phyloP scores from a whole-genome alignment of 768 basidiomycete genomes.

The Galerina sulciceps region DNA sequence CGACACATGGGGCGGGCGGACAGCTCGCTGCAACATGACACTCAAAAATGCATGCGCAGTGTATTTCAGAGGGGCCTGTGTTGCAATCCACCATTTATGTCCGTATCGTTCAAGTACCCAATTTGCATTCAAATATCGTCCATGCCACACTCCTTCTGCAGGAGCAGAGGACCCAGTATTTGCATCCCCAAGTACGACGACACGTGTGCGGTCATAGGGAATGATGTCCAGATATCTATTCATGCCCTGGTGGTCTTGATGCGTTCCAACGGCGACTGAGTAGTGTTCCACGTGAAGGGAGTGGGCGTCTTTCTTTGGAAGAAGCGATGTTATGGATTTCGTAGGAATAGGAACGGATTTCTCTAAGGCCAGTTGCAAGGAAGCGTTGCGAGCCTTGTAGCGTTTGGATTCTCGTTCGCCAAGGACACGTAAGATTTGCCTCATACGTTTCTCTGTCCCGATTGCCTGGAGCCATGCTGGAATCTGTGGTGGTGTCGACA shows the following conservation, averaged over 20 bases:
- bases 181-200: conserved; percentile 45
- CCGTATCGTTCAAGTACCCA: conserved; percentile 82
- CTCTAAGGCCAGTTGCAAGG: conserved; percentile 17
- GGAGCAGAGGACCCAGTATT: conserved; percentile 12
- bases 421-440: conserved; percentile 36
- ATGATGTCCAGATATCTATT: conserved; percentile 79
- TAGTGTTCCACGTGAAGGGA: conserved; percentile 49
- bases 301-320: conserved; percentile 1
- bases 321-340: neutral
- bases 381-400: conserved; percentile 30
- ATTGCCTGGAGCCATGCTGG: conserved; percentile 37
- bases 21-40: conserved; percentile 56
- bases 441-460: conserved; percentile 24
- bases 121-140: conserved; percentile 80
- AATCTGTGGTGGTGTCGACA: conserved; percentile 11
- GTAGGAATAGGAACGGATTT: conserved; percentile 3
- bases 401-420: conserved; percentile 39
- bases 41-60: conserved; percentile 82
- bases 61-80: conserved; percentile 76
- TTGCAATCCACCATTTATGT: conserved; percentile 82
- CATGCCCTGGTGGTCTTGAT: conserved; percentile 42
- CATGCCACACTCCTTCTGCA: conserved; percentile 19
- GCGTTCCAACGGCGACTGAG: conserved; percentile 53
- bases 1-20: conserved; percentile 34
- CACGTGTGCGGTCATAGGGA: conserved; percentile 84